Percentiles rank a stretch among this genome's conserved stretches.
Conservation (phyloP, 129 eudicot genomes). For the Ambrosia artemisiifolia region DNA sequence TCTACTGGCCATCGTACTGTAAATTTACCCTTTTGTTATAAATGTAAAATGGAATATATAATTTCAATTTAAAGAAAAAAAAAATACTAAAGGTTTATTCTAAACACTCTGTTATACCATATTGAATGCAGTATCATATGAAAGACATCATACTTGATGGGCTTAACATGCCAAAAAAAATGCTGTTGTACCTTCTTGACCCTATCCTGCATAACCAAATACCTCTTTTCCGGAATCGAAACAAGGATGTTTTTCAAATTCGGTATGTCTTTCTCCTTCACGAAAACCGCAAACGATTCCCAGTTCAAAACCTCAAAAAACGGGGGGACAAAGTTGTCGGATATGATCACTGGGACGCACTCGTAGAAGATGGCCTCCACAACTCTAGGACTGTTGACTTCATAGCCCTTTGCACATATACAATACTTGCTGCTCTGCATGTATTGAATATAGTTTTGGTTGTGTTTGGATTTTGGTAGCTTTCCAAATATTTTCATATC, state of each 20-base stretch:
- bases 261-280: conserved; percentile 67
- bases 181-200: conserved; percentile 54
- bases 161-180: conserved; percentile 60
- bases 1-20: no score
- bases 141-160: conserved; percentile 62
- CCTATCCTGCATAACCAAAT: conserved; percentile 50
- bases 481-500: conserved; percentile 59
- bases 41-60: no score
- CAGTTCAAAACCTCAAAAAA: conserved; percentile 69
- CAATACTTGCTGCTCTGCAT: conserved; percentile 76
- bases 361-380: conserved; percentile 72
- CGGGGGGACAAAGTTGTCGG: conserved; percentile 79
- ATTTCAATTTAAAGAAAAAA: neutral
- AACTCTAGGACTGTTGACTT: conserved; percentile 82
- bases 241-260: conserved; percentile 56
- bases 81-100: conserved; percentile 11
- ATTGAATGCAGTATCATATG: conserved; percentile 74
- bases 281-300: conserved; percentile 71
- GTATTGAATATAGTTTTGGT: conserved; percentile 38
- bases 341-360: conserved; percentile 75
- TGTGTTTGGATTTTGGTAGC: conserved; percentile 41
- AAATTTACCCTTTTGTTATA: no score
- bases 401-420: conserved; percentile 74
- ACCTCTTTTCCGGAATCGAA: conserved; percentile 49
- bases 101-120: conserved; percentile 66